Conservation (phyloP, 192 early-diverging fungal genomes). For the Ambispora gerdemannii region DNA sequence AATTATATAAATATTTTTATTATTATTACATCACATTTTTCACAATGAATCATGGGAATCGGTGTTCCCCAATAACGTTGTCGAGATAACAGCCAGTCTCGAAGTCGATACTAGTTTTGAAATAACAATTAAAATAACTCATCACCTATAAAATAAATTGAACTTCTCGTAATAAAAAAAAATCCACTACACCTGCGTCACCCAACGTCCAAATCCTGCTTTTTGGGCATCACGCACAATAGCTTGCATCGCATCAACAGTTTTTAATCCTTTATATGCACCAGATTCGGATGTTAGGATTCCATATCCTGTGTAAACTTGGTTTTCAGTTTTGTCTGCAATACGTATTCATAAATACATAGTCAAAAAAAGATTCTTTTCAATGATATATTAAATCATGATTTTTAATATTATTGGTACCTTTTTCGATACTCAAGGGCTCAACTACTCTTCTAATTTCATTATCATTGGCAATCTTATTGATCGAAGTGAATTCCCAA, state of each 20-base stretch:
- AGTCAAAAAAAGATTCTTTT: not conserved
- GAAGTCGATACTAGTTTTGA: slow-evolving; percentile 68
- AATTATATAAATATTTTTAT: slow-evolving; percentile 14
- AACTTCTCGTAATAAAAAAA: too few species aligned
- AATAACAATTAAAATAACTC: too few species aligned
- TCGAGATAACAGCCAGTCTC: slow-evolving; percentile 95
- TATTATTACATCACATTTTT: slow-evolving; percentile 58
- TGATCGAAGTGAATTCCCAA: slow-evolving; percentile 59
- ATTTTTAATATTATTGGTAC: too few species aligned
- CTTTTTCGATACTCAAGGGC: slow-evolving; percentile 7
- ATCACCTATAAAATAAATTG: too few species aligned
- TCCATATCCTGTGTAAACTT: slow-evolving; percentile 52
- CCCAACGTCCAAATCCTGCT: slow-evolving; percentile 44
- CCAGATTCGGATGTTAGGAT: slow-evolving; percentile 55
- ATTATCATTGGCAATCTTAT: slow-evolving; percentile 41
- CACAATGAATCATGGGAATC: slow-evolving; percentile 91
- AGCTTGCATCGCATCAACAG: slow-evolving; percentile 51
- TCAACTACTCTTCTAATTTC: slow-evolving; percentile 53
- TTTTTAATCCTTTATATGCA: slow-evolving; percentile 57
- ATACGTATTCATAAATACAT: not conserved
- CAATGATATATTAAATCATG: too few species aligned
- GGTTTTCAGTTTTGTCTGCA: not conserved
- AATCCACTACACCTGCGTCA: slow-evolving; percentile 35
- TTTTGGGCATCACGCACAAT: slow-evolving; percentile 50
- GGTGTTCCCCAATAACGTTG: slow-evolving; percentile 98